Percentiles rank a stretch among this genome's conserved stretches.
phyloP scores from a whole-genome alignment of 2,329 filamentous ascomycete genomes.

The Fonsecaea multimorphosa region DNA sequence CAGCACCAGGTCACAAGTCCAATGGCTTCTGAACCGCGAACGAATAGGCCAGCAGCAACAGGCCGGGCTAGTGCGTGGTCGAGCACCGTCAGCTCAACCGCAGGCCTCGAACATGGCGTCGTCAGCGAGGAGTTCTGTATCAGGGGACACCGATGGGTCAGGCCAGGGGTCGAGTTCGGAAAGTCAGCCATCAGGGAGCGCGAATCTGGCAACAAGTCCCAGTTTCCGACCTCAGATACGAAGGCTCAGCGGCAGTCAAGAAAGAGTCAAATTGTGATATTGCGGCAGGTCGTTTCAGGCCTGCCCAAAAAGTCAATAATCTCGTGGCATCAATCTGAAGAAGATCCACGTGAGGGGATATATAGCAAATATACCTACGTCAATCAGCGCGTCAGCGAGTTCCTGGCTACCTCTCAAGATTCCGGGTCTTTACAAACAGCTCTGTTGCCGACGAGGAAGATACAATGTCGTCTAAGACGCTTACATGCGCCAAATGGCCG shows the following conservation, averaged over 20 bases:
- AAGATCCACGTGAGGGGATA: background rate
- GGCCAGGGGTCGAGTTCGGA: conserved; percentile 26
- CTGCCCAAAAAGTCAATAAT: background rate
- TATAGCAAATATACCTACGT: background rate
- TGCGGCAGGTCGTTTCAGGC: background rate
- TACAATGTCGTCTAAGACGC: background rate
- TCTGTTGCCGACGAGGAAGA: background rate
- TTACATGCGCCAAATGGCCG: background rate
- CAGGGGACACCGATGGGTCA: conserved; percentile 24
- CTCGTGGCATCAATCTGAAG: background rate
- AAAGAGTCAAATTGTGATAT: conserved; percentile 34
- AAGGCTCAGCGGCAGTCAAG: conserved; percentile 33
- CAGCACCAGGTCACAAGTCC: conserved; percentile 65
- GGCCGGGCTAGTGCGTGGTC: conserved; percentile 34
- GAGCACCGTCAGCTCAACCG: conserved; percentile 31
- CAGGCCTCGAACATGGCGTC: conserved; percentile 15
- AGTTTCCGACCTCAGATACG: conserved; percentile 33
- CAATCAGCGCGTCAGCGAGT: background rate
- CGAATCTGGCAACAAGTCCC: conserved; percentile 26
- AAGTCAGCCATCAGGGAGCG: conserved; percentile 21
- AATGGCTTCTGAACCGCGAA: conserved; percentile 66
- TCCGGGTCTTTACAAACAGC: background rate
- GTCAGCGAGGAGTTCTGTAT: conserved; percentile 31
- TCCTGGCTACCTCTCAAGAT: background rate
- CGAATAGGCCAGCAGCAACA: conserved; percentile 43